These are phyloP conservation scores for Candida germanica DNA, from an alignment of 805 yeast species.

Conservation along the genomic window DNA sequence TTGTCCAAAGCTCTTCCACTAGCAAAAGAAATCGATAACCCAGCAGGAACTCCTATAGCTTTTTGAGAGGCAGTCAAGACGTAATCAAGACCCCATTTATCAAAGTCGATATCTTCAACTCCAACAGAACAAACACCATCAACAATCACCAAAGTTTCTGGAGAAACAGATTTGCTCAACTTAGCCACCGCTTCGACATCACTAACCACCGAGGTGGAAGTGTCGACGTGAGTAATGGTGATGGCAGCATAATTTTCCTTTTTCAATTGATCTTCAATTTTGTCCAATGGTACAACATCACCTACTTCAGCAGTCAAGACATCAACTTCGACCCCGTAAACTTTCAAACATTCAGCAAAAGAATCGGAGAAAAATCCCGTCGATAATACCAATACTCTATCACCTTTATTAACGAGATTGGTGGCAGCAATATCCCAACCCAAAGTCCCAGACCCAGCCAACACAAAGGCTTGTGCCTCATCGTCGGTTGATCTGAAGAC, in stretches of 20 bases:
- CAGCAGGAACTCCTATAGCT: constrained; percentile 94
- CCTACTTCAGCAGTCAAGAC: constrained; percentile 73
- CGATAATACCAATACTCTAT: constrained; percentile 73
- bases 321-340: constrained; percentile 76
- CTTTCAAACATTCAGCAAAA: constrained; percentile 69
- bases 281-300: constrained; percentile 55
- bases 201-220: constrained; percentile 89
- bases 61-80: constrained; percentile 92
- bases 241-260: constrained; percentile 57
- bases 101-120: constrained; percentile 82
- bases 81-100: constrained; percentile 85
- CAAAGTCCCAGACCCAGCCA: constrained; percentile 89
- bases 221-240: constrained; percentile 93
- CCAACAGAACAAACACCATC: constrained; percentile 96
- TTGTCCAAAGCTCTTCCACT: constrained; percentile 70
- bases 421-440: constrained; percentile 93
- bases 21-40: constrained; percentile 74
- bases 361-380: constrained; percentile 90
- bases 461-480: constrained; percentile 69
- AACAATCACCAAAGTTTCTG: constrained; percentile 78
- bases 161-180: constrained; percentile 61
- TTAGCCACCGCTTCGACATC: constrained; percentile 63
- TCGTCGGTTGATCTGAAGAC: constrained; percentile 68
- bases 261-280: constrained; percentile 55
- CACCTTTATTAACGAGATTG: constrained; percentile 63